Evolutionary conservation across 257 asterid genomes (phyloP).

Genomic region (Cruciata laevipes): DNA sequence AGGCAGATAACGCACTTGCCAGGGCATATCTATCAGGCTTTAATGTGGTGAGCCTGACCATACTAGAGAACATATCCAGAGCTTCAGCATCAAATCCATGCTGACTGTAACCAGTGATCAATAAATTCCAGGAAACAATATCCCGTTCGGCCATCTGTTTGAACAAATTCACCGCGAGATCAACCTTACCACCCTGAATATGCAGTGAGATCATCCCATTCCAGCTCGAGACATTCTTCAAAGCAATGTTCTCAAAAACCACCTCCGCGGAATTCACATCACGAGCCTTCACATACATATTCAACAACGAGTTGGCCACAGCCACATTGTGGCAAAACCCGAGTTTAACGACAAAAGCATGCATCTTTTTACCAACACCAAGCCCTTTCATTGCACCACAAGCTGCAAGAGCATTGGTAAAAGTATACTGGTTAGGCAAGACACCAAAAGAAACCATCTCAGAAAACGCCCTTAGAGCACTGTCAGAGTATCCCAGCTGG

Average conservation of each 20-base stretch:
- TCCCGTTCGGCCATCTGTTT: conserved; percentile 60
- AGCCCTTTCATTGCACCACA: conserved; percentile 48
- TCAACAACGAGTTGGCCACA: conserved; percentile 62
- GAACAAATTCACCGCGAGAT: conserved; percentile 48
- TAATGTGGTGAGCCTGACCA: conserved; percentile 41
- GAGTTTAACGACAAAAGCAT: conserved; percentile 56
- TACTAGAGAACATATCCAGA: conserved; percentile 42
- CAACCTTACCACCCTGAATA: conserved; percentile 54
- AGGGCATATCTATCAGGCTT: conserved; percentile 64
- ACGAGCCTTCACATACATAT: conserved; percentile 77
- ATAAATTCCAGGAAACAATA: conserved; percentile 70
- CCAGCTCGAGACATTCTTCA: conserved; percentile 56
- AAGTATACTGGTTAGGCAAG: conserved; percentile 56
- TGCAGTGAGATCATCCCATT: conserved; percentile 58
- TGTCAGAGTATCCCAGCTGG: conserved; percentile 36
- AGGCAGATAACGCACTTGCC: conserved; percentile 66
- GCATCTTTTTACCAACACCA: conserved; percentile 57
- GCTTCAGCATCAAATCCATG: conserved; percentile 53
- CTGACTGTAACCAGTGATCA: conserved; percentile 76
- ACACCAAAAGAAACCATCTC: conserved; percentile 46
- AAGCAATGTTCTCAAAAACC: conserved; percentile 45
- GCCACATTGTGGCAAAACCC: conserved; percentile 48
- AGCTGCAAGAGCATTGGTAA: conserved; percentile 61
- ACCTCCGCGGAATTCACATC: conserved; percentile 35
- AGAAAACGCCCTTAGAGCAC: conserved; percentile 43